phyloP scores from a whole-genome alignment of 495 filamentous ascomycete genomes.

The Tuber umbilicatum region DNA sequence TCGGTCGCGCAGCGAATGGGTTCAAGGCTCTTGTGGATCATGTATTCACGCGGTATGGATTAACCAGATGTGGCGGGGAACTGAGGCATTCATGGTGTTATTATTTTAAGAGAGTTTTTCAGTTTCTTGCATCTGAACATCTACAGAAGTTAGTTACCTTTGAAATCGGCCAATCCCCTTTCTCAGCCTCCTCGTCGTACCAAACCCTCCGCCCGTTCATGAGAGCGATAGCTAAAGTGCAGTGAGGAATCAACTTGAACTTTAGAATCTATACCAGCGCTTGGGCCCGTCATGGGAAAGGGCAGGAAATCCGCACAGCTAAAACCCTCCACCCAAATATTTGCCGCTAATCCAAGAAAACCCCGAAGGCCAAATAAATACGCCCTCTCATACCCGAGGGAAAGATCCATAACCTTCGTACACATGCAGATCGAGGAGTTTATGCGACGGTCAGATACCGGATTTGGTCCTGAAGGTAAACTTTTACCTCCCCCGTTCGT shows the following conservation, averaged over 20 bases:
- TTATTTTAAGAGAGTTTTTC: neutral
- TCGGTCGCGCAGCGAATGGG: neutral
- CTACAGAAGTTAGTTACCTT: neutral
- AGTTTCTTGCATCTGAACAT: neutral
- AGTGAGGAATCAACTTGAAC: neutral
- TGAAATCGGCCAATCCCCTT: neutral
- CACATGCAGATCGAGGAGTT: neutral
- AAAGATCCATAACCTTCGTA: no score
- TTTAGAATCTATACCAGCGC: neutral
- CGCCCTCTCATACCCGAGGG: neutral
- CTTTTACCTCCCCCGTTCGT: neutral
- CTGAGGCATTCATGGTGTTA: neutral
- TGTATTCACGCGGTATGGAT: neutral
- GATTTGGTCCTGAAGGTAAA: neutral
- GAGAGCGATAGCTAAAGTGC: neutral
- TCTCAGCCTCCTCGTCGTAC: no score
- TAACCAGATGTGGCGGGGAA: neutral
- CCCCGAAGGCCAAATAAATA: neutral
- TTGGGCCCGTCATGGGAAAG: neutral
- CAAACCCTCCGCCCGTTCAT: no score
- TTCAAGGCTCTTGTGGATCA: neutral
- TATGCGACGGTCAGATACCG: neutral
- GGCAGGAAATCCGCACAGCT: neutral
- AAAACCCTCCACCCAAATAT: neutral
- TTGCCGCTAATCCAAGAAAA: neutral